A percentile compares a stretch with the other conserved stretches of the same genome.
Evolutionary conservation across 345 rosid genomes (phyloP).

Genomic region (Citrus mangshanensis): DNA sequence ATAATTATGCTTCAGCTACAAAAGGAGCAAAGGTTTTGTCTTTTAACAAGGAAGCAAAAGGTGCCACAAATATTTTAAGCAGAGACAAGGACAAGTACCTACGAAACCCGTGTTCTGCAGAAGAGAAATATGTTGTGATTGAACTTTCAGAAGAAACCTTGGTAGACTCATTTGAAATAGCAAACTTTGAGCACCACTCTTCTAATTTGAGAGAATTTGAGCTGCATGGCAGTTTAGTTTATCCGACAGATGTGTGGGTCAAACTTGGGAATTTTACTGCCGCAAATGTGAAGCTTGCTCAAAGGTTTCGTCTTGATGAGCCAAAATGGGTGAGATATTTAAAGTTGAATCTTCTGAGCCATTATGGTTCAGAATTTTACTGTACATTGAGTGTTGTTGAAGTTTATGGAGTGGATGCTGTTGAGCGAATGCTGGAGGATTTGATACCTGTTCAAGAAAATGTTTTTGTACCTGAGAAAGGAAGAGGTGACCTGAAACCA

Average conservation of each 20-base stretch:
- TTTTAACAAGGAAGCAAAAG: slow-evolving; percentile 92
- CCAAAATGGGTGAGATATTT: slow-evolving; percentile 89
- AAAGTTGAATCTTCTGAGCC: slow-evolving; percentile 67
- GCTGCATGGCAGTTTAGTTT: slow-evolving; percentile 79
- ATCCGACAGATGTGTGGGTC: slow-evolving; percentile 84
- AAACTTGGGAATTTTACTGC: slow-evolving; percentile 88
- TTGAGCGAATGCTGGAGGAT: slow-evolving; percentile 93
- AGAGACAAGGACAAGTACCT: slow-evolving; percentile 91
- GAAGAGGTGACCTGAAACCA: slow-evolving; percentile 37
- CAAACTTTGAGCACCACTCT: slow-evolving; percentile 92
- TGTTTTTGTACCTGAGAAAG: slow-evolving; percentile 38
- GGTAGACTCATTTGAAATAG: slow-evolving; percentile 75
- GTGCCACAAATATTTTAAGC: slow-evolving; percentile 70
- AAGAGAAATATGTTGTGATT: slow-evolving; percentile 73
- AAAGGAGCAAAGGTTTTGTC: slow-evolving; percentile 87
- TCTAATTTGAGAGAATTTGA: slow-evolving; percentile 83
- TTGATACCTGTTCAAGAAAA: slow-evolving; percentile 64
- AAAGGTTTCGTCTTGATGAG: slow-evolving; percentile 61
- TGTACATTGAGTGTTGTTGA: slow-evolving; percentile 83
- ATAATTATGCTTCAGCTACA: slow-evolving; percentile 85
- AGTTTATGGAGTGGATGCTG: slow-evolving; percentile 94
- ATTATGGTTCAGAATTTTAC: slow-evolving; percentile 89
- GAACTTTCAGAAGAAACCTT: slow-evolving; percentile 97
- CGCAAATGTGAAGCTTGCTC: slow-evolving; percentile 70
- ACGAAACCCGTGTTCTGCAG: slow-evolving; percentile 89